phyloP scores from a whole-genome alignment of 495 filamentous ascomycete genomes.

The Xylaria sp. region DNA sequence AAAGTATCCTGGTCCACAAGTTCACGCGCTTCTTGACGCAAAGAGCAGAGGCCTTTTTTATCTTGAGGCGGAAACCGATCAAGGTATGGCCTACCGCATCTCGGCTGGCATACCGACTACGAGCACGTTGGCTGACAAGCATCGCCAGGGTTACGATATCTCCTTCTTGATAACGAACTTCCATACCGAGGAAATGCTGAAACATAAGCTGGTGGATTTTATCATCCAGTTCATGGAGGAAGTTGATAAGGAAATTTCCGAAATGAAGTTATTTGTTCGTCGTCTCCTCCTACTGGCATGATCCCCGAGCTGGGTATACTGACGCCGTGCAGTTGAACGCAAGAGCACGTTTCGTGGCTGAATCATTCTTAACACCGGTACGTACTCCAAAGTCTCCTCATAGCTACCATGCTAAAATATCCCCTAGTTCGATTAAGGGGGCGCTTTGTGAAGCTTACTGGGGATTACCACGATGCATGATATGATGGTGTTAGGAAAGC shows the following conservation, averaged over 20 bases:
- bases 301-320: slow-evolving; percentile 27
- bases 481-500: slow-evolving; percentile 22
- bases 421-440: slow-evolving; percentile 26
- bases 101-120: not conserved
- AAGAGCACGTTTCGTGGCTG: slow-evolving; percentile 95
- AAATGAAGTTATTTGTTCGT: slow-evolving; percentile 99
- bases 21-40: slow-evolving; percentile 96
- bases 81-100: slow-evolving; percentile 64
- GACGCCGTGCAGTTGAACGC: slow-evolving; percentile 78
- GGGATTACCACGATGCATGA: slow-evolving; percentile 22
- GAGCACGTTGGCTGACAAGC: slow-evolving; percentile 26
- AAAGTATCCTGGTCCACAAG: slow-evolving; percentile 96
- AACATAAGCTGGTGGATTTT: slow-evolving; percentile 98
- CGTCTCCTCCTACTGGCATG: not conserved
- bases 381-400: slow-evolving; percentile 37
- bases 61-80: slow-evolving; percentile 91
- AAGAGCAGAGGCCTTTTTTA: slow-evolving; percentile 96
- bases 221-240: slow-evolving; percentile 99
- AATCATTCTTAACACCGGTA: slow-evolving; percentile 96
- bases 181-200: slow-evolving; percentile 97
- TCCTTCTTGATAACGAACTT: slow-evolving; percentile 98
- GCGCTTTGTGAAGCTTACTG: not conserved
- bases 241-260: slow-evolving; percentile 98
- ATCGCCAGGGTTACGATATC: slow-evolving; percentile 89
- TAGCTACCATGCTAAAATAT: not conserved